Percentiles rank a stretch among this genome's conserved stretches.
phyloP scores from a whole-genome alignment of 805 yeast species.

The Hanseniaspora hatyaiensis region DNA sequence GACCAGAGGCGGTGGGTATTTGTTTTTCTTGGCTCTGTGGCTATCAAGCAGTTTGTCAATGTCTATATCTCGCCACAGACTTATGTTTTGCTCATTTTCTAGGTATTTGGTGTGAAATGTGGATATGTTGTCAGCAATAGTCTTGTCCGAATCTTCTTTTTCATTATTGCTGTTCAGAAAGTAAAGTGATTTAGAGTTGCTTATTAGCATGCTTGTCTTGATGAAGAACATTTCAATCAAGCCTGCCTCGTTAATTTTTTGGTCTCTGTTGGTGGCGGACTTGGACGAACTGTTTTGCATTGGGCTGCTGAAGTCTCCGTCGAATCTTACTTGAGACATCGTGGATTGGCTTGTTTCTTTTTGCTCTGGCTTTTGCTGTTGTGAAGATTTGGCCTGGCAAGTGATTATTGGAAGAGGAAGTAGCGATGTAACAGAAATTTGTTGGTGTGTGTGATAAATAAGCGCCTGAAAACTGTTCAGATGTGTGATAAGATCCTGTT shows the following conservation, averaged over 20 bases:
- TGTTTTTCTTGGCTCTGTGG: conserved; percentile 11
- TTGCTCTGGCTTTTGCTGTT: too few species aligned
- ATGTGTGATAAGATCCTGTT: too few species aligned
- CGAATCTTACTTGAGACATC: neutral
- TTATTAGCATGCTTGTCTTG: conserved; percentile 48
- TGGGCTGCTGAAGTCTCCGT: neutral
- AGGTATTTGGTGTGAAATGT: conserved; percentile 18
- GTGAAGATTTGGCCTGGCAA: too few species aligned
- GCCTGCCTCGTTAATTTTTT: conserved; percentile 19
- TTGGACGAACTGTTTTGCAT: neutral
- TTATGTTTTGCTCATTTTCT: conserved; percentile 27
- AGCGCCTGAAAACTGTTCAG: too few species aligned
- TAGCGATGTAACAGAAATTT: neutral
- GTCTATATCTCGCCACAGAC: conserved; percentile 26
- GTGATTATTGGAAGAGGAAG: neutral
- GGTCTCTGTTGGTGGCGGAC: neutral
- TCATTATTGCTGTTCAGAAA: conserved; percentile 20
- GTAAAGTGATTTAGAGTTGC: conserved; percentile 34
- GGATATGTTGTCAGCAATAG: conserved; percentile 18
- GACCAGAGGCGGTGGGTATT: conserved; percentile 62
- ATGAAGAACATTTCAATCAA: conserved; percentile 52
- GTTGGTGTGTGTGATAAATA: too few species aligned
- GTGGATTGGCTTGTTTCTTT: neutral
- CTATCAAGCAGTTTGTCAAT: neutral
- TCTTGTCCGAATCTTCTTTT: conserved; percentile 21